Conservation (phyloP, 2,329 filamentous ascomycete genomes). For the Exophiala sideris region DNA sequence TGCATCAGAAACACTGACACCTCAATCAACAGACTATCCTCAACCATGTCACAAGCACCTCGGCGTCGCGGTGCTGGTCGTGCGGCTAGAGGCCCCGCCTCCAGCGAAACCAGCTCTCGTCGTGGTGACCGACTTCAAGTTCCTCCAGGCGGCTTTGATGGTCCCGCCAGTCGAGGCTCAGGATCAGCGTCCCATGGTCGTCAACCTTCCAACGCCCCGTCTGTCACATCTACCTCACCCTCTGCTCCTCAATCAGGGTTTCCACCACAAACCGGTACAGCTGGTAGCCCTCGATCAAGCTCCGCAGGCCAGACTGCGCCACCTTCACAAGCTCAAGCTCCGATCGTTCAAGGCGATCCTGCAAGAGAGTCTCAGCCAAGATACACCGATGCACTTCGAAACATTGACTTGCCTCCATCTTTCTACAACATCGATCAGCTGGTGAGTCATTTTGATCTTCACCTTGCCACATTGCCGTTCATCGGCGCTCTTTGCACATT, state of each 20-base stretch:
- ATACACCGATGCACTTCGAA: slow-evolving; percentile 26
- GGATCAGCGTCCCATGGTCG: slow-evolving; percentile 22
- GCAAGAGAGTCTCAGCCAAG: slow-evolving; percentile 20
- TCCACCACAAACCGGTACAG: slow-evolving; percentile 2
- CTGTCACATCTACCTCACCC: slow-evolving; percentile 11
- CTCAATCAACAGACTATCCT: background rate
- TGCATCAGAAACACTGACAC: slow-evolving; percentile 6
- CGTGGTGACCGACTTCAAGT: slow-evolving; percentile 17
- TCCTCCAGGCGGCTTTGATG: slow-evolving; percentile 25
- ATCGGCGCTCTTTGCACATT: slow-evolving; percentile 1
- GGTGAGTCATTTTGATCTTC: slow-evolving; percentile 22
- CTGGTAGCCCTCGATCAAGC: slow-evolving; percentile 10
- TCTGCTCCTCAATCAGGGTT: slow-evolving; percentile 11
- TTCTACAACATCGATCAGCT: slow-evolving; percentile 28
- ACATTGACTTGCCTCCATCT: slow-evolving; percentile 27
- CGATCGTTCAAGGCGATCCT: slow-evolving; percentile 20
- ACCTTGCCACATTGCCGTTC: background rate
- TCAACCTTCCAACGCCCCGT: slow-evolving; percentile 14
- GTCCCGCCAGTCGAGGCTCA: slow-evolving; percentile 27
- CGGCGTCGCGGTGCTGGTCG: slow-evolving; percentile 26
- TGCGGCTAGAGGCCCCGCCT: slow-evolving; percentile 27
- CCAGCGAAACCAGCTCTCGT: slow-evolving; percentile 29
- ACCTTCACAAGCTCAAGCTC: slow-evolving; percentile 2
- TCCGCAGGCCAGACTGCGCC: slow-evolving; percentile 10
- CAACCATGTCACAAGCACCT: slow-evolving; percentile 25